Evolutionary conservation across 129 eudicot genomes (phyloP).

Genomic region (Smallanthus sonchifolius): DNA sequence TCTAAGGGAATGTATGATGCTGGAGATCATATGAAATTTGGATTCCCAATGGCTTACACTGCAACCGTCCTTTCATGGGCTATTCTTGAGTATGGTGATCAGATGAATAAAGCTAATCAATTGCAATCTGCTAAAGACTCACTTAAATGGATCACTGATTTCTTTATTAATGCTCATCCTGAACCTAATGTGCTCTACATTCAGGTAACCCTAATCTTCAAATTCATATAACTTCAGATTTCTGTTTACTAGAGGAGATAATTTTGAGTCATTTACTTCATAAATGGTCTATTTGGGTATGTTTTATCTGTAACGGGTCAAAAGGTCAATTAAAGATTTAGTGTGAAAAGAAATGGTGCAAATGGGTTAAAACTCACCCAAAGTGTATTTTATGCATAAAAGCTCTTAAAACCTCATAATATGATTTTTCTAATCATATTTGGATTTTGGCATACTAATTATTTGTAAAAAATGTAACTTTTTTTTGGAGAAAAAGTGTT

Average conservation of each 20-base stretch:
- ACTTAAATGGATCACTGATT: slow-evolving; percentile 93
- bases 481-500: too few species aligned
- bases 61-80: slow-evolving; percentile 94
- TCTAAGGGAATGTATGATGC: slow-evolving; percentile 96
- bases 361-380: background rate
- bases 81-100: slow-evolving; percentile 97
- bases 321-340: background rate
- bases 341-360: background rate
- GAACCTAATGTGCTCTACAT: slow-evolving; percentile 69
- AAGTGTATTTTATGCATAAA: background rate
- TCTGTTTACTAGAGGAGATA: background rate
- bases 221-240: background rate
- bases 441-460: too few species aligned
- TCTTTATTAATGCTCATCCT: slow-evolving; percentile 77
- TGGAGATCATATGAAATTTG: slow-evolving; percentile 98
- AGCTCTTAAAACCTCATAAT: too few species aligned
- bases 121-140: slow-evolving; percentile 72
- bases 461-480: too few species aligned
- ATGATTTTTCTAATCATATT: too few species aligned
- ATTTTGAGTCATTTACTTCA: background rate
- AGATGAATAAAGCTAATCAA: slow-evolving; percentile 72
- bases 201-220: slow-evolving; percentile 47
- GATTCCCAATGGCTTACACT: slow-evolving; percentile 93
- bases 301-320: background rate
- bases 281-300: background rate